Evolutionary conservation across 2,329 filamentous ascomycete species (phyloP), one percentile per base, ranked within the genome.

Genomic region (Cercospora beticola): DNA sequence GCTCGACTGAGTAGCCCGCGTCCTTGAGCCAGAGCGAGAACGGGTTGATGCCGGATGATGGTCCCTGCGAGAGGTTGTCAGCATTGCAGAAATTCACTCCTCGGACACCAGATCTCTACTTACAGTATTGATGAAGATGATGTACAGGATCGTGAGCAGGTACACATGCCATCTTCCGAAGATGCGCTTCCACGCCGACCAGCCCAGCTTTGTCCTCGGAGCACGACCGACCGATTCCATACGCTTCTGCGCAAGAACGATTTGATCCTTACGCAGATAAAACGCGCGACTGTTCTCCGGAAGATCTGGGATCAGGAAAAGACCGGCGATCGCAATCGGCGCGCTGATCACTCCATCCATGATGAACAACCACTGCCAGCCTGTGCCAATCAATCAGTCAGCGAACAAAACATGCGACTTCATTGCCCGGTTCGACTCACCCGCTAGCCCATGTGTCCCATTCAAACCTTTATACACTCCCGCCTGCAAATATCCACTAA

Each of bases 81-180:
- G 56, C 30, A 6, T 7, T 18, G 56, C 30, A 31, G 5, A 4
- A 10, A 1, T n/a, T 60, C 43, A 46, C 18, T 16, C 18, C 12
- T 23, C 14, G 2, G 16, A 4, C 1, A 1, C 12, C 0, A 4
- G 1, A 40, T 26, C 0, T 16, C 33, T 16, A 0, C 76, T 69
- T 75, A 83, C 75, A 82, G 82, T 76, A 75, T 91, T 90, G 77
- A 89, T 89, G 81, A 90, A 90, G 52, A 86, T 78, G 63, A 90
- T 82, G 75, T 90, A 91, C 1, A 90, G 77, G 0, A 86, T 65
- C 0, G 83, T 83, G 3, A 91, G 79, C 0, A 85, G 71, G 65
- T 88, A 91, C 1, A 91, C 86, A 70, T 89, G 88, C 89, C 89
- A 91, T 5, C 85, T 86, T 0, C 82, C 82, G 66, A 90, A 86